Conservation (phyloP, 306 rosid species). For the Cicer yamashitae region DNA sequence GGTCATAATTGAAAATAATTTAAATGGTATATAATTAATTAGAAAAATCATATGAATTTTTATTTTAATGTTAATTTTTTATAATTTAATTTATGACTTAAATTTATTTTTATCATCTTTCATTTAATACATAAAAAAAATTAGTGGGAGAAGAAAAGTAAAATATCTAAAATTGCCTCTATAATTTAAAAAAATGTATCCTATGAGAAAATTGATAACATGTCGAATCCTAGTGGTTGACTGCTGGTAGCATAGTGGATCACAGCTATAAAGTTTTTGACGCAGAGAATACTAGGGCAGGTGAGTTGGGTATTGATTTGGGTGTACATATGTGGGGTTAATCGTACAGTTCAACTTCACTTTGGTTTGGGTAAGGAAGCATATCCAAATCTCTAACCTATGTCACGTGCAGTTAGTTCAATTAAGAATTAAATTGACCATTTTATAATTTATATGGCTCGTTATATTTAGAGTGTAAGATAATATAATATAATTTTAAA, state of each 20-base stretch:
- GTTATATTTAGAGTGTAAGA: too few relatives aligned
- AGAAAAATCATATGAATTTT: too few relatives aligned
- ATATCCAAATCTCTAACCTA: slow-evolving; percentile 10
- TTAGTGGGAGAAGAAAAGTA: too few relatives aligned
- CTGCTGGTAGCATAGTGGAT: slow-evolving; percentile 35
- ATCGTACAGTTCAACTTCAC: slow-evolving; percentile 23
- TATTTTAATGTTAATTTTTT: too few relatives aligned
- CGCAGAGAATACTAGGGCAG: slow-evolving; percentile 1
- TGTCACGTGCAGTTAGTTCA: slow-evolving; percentile 36
- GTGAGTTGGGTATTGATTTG: slow-evolving; percentile 37
- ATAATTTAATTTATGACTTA: too few relatives aligned
- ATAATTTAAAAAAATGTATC: background rate
- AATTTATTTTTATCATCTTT: too few relatives aligned
- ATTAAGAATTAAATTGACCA: background rate
- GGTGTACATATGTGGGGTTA: slow-evolving; percentile 34
- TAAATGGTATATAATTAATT: too few relatives aligned
- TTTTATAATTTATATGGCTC: background rate
- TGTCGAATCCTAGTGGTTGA: slow-evolving; percentile 13
- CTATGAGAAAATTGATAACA: background rate
- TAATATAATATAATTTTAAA: too few relatives aligned
- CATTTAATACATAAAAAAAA: too few relatives aligned
- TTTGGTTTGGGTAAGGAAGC: slow-evolving; percentile 20
- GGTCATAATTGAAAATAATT: too few relatives aligned
- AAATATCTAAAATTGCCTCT: too few relatives aligned
- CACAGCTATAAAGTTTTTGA: slow-evolving; percentile 49